These are phyloP conservation scores for Begonia masoniana DNA, from an alignment of 306 rosid genomes.

Conservation along the genomic window DNA sequence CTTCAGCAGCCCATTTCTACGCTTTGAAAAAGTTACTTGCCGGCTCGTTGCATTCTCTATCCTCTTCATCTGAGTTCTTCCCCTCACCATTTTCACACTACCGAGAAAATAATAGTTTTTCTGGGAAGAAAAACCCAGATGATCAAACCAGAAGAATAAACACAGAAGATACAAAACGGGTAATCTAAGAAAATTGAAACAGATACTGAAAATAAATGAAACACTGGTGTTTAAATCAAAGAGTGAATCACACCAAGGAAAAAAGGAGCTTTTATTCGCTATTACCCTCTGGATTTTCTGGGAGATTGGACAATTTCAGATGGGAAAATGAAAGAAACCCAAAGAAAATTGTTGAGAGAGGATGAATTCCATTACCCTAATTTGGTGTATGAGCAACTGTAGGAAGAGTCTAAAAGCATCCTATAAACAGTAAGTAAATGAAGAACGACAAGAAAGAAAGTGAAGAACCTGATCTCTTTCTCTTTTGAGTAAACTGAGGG, in stretches of 20 bases:
- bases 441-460: background rate
- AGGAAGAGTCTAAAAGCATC: background rate
- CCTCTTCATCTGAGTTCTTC: slow-evolving; percentile 86
- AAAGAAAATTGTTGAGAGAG: background rate
- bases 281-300: slow-evolving; percentile 2
- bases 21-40: slow-evolving; percentile 85
- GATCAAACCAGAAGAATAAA: background rate
- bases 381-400: background rate
- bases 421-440: slow-evolving; percentile 4
- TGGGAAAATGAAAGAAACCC: slow-evolving; percentile 1
- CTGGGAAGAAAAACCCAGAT: slow-evolving; percentile 8
- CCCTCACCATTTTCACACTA: slow-evolving; percentile 56
- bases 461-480: slow-evolving; percentile 41
- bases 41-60: slow-evolving; percentile 78
- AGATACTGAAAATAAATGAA: too few species aligned
- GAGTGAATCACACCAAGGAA: too few species aligned
- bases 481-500: slow-evolving; percentile 35
- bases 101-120: background rate
- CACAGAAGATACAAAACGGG: background rate
- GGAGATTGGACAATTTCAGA: background rate
- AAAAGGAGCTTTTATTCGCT: too few species aligned
- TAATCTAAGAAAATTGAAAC: background rate
- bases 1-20: slow-evolving; percentile 80
- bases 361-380: background rate
- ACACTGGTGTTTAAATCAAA: too few species aligned